Conservation (phyloP, 192 early-diverging fungal species). For the Umbelopsis ramanniana region DNA sequence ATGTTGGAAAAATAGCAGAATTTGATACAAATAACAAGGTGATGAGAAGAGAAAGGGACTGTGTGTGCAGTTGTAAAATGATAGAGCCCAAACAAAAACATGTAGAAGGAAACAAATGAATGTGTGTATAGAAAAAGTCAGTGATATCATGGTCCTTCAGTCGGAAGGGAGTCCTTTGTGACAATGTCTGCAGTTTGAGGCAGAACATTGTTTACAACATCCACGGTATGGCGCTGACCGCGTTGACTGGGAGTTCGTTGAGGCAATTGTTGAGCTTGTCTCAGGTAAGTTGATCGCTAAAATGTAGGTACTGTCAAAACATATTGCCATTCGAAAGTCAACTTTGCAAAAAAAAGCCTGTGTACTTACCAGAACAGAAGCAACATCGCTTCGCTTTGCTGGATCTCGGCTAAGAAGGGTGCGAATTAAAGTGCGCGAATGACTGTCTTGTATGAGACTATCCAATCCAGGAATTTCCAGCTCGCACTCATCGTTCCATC, state of each 20-base stretch:
- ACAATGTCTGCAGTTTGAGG: conserved; percentile 16
- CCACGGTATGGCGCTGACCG: not conserved
- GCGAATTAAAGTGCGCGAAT: conserved; percentile 44
- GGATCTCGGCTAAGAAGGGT: conserved; percentile 48
- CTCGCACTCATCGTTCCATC: conserved; percentile 46
- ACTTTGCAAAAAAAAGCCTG: not conserved
- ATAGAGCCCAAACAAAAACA: not conserved
- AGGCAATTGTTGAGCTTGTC: conserved; percentile 8
- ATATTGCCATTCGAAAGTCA: no score
- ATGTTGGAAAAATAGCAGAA: conserved; percentile 5
- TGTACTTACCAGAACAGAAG: conserved; percentile 43
- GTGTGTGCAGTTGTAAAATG: not conserved
- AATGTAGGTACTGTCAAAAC: not conserved
- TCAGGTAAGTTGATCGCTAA: conserved; percentile 9
- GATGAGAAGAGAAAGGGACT: not conserved
- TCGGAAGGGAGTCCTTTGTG: not conserved
- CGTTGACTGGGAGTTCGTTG: conserved; percentile 7
- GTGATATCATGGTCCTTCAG: not conserved
- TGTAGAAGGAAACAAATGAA: not conserved
- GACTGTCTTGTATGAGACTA: conserved; percentile 36
- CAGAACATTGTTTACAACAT: conserved; percentile 16
- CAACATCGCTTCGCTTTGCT: conserved; percentile 42
- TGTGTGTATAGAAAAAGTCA: not conserved
- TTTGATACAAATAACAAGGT: conserved; percentile 11
- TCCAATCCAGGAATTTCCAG: conserved; percentile 51